These are phyloP conservation scores for Cadophora gregata DNA, from an alignment of 2,329 filamentous ascomycete genomes.

Conservation along the genomic window DNA sequence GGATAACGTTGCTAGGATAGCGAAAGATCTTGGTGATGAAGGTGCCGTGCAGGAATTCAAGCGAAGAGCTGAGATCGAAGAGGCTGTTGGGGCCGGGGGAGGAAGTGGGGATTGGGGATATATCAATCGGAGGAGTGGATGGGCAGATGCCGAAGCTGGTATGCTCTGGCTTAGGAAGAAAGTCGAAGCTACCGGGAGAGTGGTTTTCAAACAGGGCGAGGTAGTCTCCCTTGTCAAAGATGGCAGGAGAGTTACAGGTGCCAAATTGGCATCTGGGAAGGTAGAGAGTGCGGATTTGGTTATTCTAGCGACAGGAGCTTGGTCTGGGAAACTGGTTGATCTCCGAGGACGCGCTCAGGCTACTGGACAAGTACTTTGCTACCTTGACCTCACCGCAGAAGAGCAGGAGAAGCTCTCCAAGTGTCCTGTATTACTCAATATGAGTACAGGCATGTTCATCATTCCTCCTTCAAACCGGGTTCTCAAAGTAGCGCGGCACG, in stretches of 20 bases:
- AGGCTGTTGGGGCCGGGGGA: constrained; percentile 54
- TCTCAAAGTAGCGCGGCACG: constrained; percentile 66
- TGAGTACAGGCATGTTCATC: constrained; percentile 74
- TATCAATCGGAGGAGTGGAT: constrained; percentile 75
- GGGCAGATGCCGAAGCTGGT: constrained; percentile 77
- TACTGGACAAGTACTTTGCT: constrained; percentile 82
- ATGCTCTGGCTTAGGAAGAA: constrained; percentile 64
- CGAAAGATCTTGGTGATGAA: constrained; percentile 42
- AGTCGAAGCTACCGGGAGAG: constrained; percentile 44
- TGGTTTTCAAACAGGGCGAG: constrained; percentile 58
- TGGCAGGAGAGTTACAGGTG: constrained; percentile 57
- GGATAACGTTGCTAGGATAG: constrained; percentile 59
- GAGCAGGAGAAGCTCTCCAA: constrained; percentile 70
- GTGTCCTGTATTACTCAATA: constrained; percentile 76
- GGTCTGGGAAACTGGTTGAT: constrained; percentile 81
- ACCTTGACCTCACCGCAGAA: constrained; percentile 73
- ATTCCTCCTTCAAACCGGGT: constrained; percentile 66
- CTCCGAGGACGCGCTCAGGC: constrained; percentile 77
- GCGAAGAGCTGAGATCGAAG: constrained; percentile 51
- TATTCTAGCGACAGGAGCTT: constrained; percentile 84
- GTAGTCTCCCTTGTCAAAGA: constrained; percentile 36
- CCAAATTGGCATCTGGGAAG: constrained; percentile 55
- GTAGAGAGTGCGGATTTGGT: constrained; percentile 71
- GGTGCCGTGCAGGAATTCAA: constrained; percentile 49
- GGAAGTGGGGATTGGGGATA: constrained; percentile 70